Base-by-base conservation (phyloP, 225 moss, liverwort and hornwort genomes). In the Lunularia cruciata region DNA sequence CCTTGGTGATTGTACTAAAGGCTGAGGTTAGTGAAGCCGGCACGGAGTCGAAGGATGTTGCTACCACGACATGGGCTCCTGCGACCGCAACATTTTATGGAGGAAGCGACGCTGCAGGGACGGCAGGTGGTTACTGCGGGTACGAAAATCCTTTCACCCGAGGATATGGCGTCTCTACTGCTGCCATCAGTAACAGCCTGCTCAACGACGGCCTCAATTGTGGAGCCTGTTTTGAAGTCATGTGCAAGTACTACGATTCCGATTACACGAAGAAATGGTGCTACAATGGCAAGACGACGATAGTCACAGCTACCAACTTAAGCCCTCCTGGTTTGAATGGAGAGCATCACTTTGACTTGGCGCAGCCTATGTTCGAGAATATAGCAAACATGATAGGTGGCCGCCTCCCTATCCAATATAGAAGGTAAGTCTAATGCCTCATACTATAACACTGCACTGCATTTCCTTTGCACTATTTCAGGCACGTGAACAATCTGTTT, bases 291-390 rank as follows among this genome's bases (percentile, higher is more conserved):
- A 6, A 60, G 12, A 33, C 68, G 9, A 67, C 79, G 47, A 23
- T 65, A 0, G 36, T 80, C 26, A 80, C 79, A 1, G 80, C 77
- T 23, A 83, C 83, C 47, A 84, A 84, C 61, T 53, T 67, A 8
- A 79, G 83, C 40, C 79, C 79, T 43, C 75, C 68, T 2, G 77
- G 77, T 0, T 62, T 74, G 38, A 51, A 35, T 56, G 78, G 78
- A 3, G 76, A 75, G 19, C 12, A 71, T 37, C 79, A 83, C 58
- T 83, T 83, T 42, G 83, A 83, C 65, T 42, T 82, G 55, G 64
- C 82, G 0, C 68, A 75, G 20, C 53, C 72, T 2, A 75, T 72
- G 13, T 83, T 83, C 57, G 59, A 40, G n/a, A 54, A 67, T 13
- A 70, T 83, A 13, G 71, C 83, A 9, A 71, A 67, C 20, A 7